Evolutionary conservation across 495 filamentous ascomycete genomes (phyloP), one percentile per base, ranked within the genome.

Genomic region (Talaromyces nanjingensis): DNA sequence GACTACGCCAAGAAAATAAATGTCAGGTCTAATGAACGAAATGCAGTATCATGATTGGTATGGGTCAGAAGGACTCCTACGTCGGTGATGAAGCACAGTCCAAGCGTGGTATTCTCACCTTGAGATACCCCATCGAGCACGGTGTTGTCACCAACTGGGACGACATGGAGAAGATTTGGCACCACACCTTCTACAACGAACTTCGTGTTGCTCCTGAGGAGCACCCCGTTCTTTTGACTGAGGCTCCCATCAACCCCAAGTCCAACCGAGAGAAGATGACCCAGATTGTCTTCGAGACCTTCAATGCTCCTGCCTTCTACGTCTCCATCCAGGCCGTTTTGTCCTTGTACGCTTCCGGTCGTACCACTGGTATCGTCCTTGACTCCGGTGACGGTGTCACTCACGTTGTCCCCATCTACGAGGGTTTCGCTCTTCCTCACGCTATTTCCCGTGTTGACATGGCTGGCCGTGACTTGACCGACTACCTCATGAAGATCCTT

Each of bases 201-300:
- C 88, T 98, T 76, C 94, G 94, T 91, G 94, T 98, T 66, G 94
- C 94, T 67, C 94, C 94, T 65, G 96, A 98, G 87, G 94, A 98
- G 91, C 94, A 98, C 88, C 94, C 94, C 72, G 93, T 98, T 73
- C 87, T 98, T 74, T 86, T 98, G 78, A 98, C 94, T 74, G 94
- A 98, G 83, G 94, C 94, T 72, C 96, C 94, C 67, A 96, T 98
- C 87, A 98, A 98, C 87, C 94, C 94, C 80, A 97, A 97, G 87
- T 96, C 92, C 83, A 98, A 98, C 85, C 90, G 96, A 86, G 96
- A 98, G 87, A 98, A 97, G 87, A 97, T 98, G 91, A 98, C 94
- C 66, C 96, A 98, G 83, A 98, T 98, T 70, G 96, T 98, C 77
- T 98, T 98, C 88, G 94, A 98, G 86, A 98, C 94, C 71, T 98